phyloP scores from a whole-genome alignment of 2,329 filamentous ascomycete genomes.

The Penicillium palitans region DNA sequence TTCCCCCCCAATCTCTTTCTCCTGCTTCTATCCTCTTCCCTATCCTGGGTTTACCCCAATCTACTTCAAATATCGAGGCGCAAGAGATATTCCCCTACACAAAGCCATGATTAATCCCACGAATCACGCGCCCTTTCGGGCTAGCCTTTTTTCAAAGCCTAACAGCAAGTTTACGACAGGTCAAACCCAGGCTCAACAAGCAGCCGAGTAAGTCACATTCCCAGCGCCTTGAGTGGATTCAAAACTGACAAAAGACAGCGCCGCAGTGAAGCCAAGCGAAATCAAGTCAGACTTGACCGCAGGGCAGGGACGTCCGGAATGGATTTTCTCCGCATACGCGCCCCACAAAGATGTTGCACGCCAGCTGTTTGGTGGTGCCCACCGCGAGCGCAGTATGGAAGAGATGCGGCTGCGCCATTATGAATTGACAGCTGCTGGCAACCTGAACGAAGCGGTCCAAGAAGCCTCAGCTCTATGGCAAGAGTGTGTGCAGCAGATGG shows the following conservation, averaged over 20 bases:
- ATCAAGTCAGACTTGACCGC: constrained; percentile 66
- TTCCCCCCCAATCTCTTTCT: neutral
- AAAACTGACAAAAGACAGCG: constrained; percentile 38
- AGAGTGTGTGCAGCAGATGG: constrained; percentile 69
- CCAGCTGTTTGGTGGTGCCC: constrained; percentile 77
- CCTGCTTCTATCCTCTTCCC: constrained; percentile 1
- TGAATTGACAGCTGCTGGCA: constrained; percentile 62
- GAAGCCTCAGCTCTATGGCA: constrained; percentile 58
- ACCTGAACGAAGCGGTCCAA: constrained; percentile 54
- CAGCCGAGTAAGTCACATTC: constrained; percentile 26
- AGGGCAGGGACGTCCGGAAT: constrained; percentile 68
- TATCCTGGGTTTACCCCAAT: neutral
- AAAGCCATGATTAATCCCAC: neutral
- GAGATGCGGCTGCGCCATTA: constrained; percentile 77
- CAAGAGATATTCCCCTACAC: neutral
- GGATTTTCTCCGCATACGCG: constrained; percentile 84
- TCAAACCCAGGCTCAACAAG: constrained; percentile 25
- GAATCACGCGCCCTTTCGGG: neutral
- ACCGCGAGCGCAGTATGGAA: constrained; percentile 83
- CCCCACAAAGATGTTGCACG: constrained; percentile 74
- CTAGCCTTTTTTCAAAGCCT: neutral
- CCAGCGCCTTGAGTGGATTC: constrained; percentile 3
- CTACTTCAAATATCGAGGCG: neutral
- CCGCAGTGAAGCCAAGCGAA: constrained; percentile 57
- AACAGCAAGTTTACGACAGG: neutral